Evolutionary conservation across 2,329 filamentous ascomycete species (phyloP), one percentile per base, ranked within the genome.

Genomic region (Exophiala mesophila): DNA sequence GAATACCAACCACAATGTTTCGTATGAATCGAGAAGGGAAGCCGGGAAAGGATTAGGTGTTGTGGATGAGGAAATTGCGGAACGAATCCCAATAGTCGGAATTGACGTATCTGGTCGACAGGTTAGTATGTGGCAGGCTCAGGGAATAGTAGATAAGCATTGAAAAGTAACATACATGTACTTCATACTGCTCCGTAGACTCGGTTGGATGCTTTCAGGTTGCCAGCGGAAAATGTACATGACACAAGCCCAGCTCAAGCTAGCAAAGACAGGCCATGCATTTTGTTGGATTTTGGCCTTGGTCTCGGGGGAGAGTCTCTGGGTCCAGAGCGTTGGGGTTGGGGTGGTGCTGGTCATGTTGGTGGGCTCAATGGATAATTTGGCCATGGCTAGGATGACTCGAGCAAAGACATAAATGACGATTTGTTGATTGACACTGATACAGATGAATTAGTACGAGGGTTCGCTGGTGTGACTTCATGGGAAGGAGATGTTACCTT

Each of bases 401-500:
- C 92, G 82, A 35, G 92, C 92, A 61, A 96, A 96, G 50, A 98
- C 85, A 71, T 98, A 98, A 57, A 97, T 86, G 64, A 95, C 88
- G 62, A 98, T 98, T 73, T 98, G 52, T 34, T 52, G 41, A 28
- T 50, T 49, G 41, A 56, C 46, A 36, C 46, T 50, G 23, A 19
- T 30, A 19, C 10, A 16, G 15, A 39, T 6, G 5, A 2, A 12
- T 38, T 43, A 53, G 40, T 59, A 67, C 64, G 62, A 68, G 90
- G 72, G 68, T 83, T 94, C 50, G 96, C 83, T 52, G 80, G 28
- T 16, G 5, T 10, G 36, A 33, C 16, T 23, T 8, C 23, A n/a
- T n/a, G n/a, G n/a, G n/a, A n/a, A n/a, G n/a, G n/a, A n/a, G n/a
- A 19, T 26, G 44, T 45, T 36, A 51, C 48, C 48, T 40, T 48